phyloP scores from a whole-genome alignment of 176 grass and related monocot genomes.

The Puya raimondii region DNA sequence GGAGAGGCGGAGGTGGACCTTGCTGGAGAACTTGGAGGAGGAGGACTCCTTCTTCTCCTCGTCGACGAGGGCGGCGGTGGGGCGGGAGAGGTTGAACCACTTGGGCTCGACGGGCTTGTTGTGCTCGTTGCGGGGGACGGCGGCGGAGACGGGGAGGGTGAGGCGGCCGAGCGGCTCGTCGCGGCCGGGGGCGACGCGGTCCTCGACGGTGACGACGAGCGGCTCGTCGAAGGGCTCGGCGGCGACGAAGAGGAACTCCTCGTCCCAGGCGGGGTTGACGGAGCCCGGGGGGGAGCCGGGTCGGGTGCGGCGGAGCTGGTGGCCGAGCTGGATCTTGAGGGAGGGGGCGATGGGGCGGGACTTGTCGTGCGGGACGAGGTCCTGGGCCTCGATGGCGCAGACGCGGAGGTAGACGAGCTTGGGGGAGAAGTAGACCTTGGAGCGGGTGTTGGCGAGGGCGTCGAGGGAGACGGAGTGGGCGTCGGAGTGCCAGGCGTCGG shows the following conservation, averaged over 20 bases:
- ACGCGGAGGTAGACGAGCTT: conserved; percentile 82
- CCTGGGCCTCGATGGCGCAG: conserved; percentile 52
- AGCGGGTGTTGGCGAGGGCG: conserved; percentile 52
- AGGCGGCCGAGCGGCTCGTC: conserved; percentile 72
- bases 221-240: conserved; percentile 84
- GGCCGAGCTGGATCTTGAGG: conserved; percentile 58
- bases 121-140: conserved; percentile 54
- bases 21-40: conserved; percentile 56
- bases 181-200: conserved; percentile 50
- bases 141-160: conserved; percentile 29
- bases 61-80: conserved; percentile 20
- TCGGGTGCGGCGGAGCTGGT: conserved; percentile 63
- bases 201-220: conserved; percentile 66
- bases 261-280: conserved; percentile 70
- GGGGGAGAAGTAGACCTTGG: conserved; percentile 94
- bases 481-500: conserved; percentile 83
- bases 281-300: conserved; percentile 28
- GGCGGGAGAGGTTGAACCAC: conserved; percentile 60
- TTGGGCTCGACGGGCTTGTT: conserved; percentile 52
- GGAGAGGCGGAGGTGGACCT: conserved; percentile 67
- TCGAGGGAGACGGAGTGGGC: conserved; percentile 32
- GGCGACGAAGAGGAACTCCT: conserved; percentile 89
- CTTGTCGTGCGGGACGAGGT: conserved; percentile 57
- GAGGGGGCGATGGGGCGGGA: conserved; percentile 45
- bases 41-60: conserved; percentile 57